Evolutionary conservation across 2,329 filamentous ascomycete species (phyloP).

Genomic region (Chrysoporthe cubensis): DNA sequence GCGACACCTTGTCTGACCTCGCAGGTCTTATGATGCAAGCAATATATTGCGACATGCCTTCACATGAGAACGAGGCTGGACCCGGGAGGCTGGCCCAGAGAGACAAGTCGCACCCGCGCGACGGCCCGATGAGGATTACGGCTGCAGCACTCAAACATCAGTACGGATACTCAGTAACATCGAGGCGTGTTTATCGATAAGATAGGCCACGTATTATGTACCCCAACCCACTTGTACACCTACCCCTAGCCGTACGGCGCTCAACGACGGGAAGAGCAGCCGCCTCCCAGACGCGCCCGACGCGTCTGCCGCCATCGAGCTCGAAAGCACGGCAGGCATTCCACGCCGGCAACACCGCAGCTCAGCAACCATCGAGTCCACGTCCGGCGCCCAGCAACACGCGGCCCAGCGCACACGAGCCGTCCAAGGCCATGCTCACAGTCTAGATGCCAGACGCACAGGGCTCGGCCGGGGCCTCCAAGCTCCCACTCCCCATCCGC

Average conservation of each 20-base stretch:
- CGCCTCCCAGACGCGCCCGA: constrained; percentile 18
- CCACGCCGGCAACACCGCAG: not conserved
- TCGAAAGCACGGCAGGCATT: not conserved
- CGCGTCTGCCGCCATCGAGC: constrained; percentile 17
- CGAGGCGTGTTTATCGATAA: not conserved
- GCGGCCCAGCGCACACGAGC: not conserved
- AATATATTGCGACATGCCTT: not conserved
- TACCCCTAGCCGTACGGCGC: not conserved
- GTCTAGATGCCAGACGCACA: constrained; percentile 24
- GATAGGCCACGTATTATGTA: not conserved
- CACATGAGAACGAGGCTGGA: not conserved
- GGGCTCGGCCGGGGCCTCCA: constrained; percentile 22
- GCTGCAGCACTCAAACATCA: not conserved
- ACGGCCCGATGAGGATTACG: not conserved
- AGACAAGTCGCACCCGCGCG: not conserved
- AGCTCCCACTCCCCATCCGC: constrained; percentile 28
- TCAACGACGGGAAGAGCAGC: not conserved
- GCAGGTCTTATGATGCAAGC: too few species aligned
- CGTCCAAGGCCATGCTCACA: constrained; percentile 10
- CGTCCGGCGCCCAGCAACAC: not conserved
- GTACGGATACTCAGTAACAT: too few species aligned
- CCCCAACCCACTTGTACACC: not conserved
- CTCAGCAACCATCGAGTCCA: not conserved
- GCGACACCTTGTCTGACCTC: not conserved
- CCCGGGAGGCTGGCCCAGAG: not conserved